Base-by-base conservation (phyloP, 2,329 filamentous ascomycete species). In the Bipolaris sorokiniana region DNA sequence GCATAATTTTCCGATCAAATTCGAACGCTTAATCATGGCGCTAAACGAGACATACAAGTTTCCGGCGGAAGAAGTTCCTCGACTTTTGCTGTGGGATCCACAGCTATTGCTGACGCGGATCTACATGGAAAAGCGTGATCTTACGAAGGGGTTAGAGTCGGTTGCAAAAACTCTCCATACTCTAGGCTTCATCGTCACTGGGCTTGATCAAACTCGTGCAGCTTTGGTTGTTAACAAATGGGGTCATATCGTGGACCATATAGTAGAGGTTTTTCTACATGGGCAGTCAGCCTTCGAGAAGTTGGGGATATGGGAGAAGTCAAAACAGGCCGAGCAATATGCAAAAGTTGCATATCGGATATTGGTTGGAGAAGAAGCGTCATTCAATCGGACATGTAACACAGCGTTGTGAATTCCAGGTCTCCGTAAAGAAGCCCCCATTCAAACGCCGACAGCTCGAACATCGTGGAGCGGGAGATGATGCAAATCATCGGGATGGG, bases 331-430 rank as follows among this genome's bases (percentile, higher is more conserved):
- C 10, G 58, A 68, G 15, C 34, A 58, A 7, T 77, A 75, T 64
- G 75, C 75, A 2, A 73, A 49, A 20, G 48, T 64, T 2, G 59
- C 65, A n/a, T 78, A 76, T 56, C 65, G 48, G 44, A 69, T 78
- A 1, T 63, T 68, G 40, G 59, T 77, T 31, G 74, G 76, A 0
- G 76, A 78, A 56, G 70, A 75, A 26, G n/a, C 15, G 13, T 36
- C 33, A 2, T 36, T 36, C 13, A 15, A 36, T 36, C 33, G 13
- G 33, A 36, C 33, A 15, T 36, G 3, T 36, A 33, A 33, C 31
- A 33, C 31, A 33, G 31, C 2, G 31, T 33, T 33, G 31, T 33
- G 7, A 33, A 33, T 13, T 33, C 31, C 13, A 33, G 31, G 31
- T 33, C 31, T 3, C 31, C 31, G 31, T 33, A 33, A 13, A 33